Percentiles rank a stretch among this genome's conserved stretches.
Conservation (phyloP, 2,329 filamentous ascomycete genomes). For the Sphaerulina vaccinii region DNA sequence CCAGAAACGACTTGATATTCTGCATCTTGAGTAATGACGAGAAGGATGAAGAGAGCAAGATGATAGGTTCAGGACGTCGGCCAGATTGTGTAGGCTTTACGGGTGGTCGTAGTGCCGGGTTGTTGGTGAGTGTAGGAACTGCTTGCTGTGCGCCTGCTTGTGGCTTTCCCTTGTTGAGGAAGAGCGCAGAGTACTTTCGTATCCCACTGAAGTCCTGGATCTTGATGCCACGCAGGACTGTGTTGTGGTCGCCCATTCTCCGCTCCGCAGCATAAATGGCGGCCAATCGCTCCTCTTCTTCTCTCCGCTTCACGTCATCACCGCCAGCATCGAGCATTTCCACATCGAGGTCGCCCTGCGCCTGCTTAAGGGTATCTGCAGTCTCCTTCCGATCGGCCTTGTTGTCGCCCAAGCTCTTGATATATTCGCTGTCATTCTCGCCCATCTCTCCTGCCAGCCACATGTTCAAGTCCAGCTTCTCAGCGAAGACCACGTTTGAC, state of each 20-base stretch:
- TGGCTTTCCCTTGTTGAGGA: constrained; percentile 52
- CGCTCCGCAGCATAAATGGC: constrained; percentile 91
- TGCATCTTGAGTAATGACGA: constrained; percentile 92
- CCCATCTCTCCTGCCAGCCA: constrained; percentile 90
- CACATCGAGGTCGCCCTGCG: constrained; percentile 37
- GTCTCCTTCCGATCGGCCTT: constrained; percentile 52
- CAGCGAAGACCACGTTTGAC: constrained; percentile 86
- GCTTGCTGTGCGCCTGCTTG: constrained; percentile 44
- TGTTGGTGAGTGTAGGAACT: constrained; percentile 44
- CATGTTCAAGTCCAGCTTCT: constrained; percentile 85
- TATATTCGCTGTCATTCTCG: constrained; percentile 80
- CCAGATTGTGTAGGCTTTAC: constrained; percentile 38
- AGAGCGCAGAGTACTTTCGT: constrained; percentile 58
- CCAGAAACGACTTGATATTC: constrained; percentile 92
- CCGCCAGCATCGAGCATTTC: constrained; percentile 44
- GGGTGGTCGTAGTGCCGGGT: constrained; percentile 39
- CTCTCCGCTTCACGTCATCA: constrained; percentile 54
- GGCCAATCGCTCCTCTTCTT: constrained; percentile 74
- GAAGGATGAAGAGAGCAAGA: constrained; percentile 92
- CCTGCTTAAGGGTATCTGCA: constrained; percentile 47
- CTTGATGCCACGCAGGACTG: constrained; percentile 79
- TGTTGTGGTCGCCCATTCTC: constrained; percentile 90
- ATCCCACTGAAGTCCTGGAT: constrained; percentile 90
- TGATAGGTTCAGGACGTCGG: constrained; percentile 75
- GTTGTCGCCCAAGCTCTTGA: constrained; percentile 75